A percentile compares a stretch with the other conserved stretches of the same genome.
Evolutionary conservation across 768 basidiomycete genomes (phyloP).

Genomic region (Dioszegia aurantiaca): DNA sequence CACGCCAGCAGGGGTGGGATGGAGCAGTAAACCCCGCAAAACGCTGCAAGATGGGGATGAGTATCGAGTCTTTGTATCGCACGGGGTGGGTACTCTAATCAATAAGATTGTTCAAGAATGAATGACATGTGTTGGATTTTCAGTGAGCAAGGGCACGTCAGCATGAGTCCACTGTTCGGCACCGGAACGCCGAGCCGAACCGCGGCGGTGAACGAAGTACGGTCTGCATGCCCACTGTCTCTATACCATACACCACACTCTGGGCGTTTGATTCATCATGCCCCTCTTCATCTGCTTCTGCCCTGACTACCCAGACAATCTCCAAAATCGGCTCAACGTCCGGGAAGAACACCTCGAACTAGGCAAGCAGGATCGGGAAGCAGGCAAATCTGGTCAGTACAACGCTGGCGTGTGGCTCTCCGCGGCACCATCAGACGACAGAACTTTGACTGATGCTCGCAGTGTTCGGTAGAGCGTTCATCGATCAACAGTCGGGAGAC

Average conservation of each 20-base stretch:
- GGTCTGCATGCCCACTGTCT: no score
- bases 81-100: constrained; percentile 59
- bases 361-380: constrained; percentile 17
- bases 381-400: constrained; percentile 10
- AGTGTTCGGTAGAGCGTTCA: constrained; percentile 39
- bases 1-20: constrained; percentile 71
- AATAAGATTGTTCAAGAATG: constrained; percentile 77
- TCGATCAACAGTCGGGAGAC: neutral
- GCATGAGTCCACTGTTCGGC: no score
- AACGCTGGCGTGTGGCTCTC: neutral
- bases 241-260: no score
- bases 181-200: no score
- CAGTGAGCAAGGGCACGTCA: no score
- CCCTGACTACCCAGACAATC: constrained; percentile 33
- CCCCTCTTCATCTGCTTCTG: constrained; percentile 35
- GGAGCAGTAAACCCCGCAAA: constrained; percentile 65
- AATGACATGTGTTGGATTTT: no score
- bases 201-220: no score
- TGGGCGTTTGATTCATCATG: no score
- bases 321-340: constrained; percentile 26
- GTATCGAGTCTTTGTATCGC: constrained; percentile 54
- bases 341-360: constrained; percentile 27
- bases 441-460: neutral
- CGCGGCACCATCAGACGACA: no score
- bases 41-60: constrained; percentile 72